These are phyloP conservation scores for Rostrohypoxylon terebratum DNA, from an alignment of 495 filamentous ascomycete genomes.

Conservation along the genomic window DNA sequence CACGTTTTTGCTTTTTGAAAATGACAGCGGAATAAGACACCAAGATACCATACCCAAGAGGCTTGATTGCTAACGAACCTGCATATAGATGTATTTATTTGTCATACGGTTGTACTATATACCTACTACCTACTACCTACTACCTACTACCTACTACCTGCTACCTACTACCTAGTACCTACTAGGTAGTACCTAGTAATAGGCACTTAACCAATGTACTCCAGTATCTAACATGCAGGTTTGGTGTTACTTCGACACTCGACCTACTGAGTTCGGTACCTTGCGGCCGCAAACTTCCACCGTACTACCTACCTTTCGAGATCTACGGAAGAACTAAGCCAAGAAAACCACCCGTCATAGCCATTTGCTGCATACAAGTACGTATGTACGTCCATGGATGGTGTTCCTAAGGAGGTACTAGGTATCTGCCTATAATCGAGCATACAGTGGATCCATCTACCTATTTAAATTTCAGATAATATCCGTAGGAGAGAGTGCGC, in stretches of 20 bases:
- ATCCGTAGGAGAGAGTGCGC: constrained; percentile 2
- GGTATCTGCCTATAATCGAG: not conserved
- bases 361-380: not conserved
- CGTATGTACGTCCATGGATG: not conserved
- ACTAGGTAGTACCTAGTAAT: too few species aligned
- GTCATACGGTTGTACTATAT: constrained; percentile 21
- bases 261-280: constrained; percentile 28
- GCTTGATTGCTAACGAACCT: constrained; percentile 14
- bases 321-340: not conserved
- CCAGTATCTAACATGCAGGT: constrained; percentile 31
- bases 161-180: too few species aligned
- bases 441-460: constrained; percentile 8
- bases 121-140: too few species aligned
- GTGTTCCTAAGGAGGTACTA: not conserved
- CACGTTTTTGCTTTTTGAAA: not conserved
- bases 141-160: too few species aligned
- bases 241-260: constrained; percentile 31
- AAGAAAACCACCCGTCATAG: too few species aligned
- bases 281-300: constrained; percentile 23
- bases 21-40: not conserved
- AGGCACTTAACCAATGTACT: constrained; percentile 10
- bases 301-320: not conserved
- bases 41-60: not conserved
- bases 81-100: constrained; percentile 15
- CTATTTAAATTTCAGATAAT: not conserved